phyloP scores from a whole-genome alignment of 306 rosid genomes.

The Aeschynomene evenia region DNA sequence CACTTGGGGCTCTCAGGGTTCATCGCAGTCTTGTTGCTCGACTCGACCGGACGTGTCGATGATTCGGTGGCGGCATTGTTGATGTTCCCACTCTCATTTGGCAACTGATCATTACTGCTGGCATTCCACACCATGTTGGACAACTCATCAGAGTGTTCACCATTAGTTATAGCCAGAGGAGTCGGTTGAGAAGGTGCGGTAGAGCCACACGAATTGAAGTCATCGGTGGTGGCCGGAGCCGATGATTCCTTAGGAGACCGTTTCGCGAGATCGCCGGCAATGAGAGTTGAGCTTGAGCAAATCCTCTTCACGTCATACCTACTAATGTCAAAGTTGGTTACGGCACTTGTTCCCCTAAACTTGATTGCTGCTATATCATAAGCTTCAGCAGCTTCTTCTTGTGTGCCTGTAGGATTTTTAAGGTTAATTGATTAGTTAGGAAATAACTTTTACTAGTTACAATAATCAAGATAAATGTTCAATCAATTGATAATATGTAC shows the following conservation, averaged over 20 bases:
- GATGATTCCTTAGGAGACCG: constrained; percentile 54
- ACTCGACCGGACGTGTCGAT: constrained; percentile 24
- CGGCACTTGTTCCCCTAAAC: constrained; percentile 94
- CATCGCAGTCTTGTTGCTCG: constrained; percentile 34
- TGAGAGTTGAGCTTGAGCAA: constrained; percentile 93
- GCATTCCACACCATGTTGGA: constrained; percentile 72
- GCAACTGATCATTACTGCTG: constrained; percentile 27
- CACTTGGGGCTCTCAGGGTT: constrained; percentile 50
- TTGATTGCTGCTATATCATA: constrained; percentile 99
- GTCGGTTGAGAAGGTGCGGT: constrained; percentile 53
- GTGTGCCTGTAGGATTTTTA: constrained; percentile 61
- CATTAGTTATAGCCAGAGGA: constrained; percentile 44
- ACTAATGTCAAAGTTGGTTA: constrained; percentile 91
- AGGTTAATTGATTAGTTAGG: not conserved
- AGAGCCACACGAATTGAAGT: constrained; percentile 43
- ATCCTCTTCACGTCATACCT: constrained; percentile 95
- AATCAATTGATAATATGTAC: too few species aligned
- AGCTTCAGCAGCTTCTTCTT: constrained; percentile 99
- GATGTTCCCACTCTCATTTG: constrained; percentile 36
- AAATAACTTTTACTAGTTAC: too few species aligned
- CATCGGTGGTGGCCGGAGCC: constrained; percentile 14
- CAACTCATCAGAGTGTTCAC: constrained; percentile 57
- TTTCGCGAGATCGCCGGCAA: constrained; percentile 81
- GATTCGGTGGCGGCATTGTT: constrained; percentile 4
- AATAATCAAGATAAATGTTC: too few species aligned